phyloP scores from a whole-genome alignment of 2,329 filamentous ascomycete species.

The Fusarium sp. region DNA sequence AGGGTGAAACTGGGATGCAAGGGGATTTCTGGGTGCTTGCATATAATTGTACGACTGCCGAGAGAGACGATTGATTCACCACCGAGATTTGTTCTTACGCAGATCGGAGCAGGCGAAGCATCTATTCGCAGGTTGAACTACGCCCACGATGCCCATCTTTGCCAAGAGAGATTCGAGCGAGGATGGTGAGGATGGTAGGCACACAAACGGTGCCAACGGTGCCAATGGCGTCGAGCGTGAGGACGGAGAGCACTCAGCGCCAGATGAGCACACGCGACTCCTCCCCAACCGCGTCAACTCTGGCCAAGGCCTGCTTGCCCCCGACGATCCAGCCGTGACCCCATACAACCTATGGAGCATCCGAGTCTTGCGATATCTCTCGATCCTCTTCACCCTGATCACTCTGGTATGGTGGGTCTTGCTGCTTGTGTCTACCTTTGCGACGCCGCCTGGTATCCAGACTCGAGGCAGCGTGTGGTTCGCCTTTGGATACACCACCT shows the following conservation, averaged over 20 bases:
- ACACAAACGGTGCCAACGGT: slow-evolving; percentile 17
- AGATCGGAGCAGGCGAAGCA: neutral
- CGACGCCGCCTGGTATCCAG: slow-evolving; percentile 86
- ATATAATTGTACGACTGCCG: slow-evolving; percentile 1
- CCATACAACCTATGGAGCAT: slow-evolving; percentile 97
- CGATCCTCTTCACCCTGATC: slow-evolving; percentile 75
- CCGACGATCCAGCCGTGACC: slow-evolving; percentile 66
- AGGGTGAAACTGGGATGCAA: slow-evolving; percentile 3
- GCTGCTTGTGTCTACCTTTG: slow-evolving; percentile 86
- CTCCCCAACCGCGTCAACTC: slow-evolving; percentile 71
- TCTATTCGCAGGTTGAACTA: neutral
- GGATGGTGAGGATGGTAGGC: slow-evolving; percentile 22
- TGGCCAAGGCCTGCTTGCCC: slow-evolving; percentile 48
- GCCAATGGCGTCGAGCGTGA: slow-evolving; percentile 18
- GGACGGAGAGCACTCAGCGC: slow-evolving; percentile 43
- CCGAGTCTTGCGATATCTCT: slow-evolving; percentile 78
- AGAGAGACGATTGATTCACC: neutral
- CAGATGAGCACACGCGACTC: slow-evolving; percentile 68
- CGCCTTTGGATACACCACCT: slow-evolving; percentile 80
- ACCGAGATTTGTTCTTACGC: neutral
- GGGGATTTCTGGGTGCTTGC: slow-evolving; percentile 3
- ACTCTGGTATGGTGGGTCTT: slow-evolving; percentile 93
- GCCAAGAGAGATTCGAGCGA: slow-evolving; percentile 40
- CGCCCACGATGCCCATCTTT: slow-evolving; percentile 48
- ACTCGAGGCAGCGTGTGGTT: slow-evolving; percentile 92